phyloP scores from a whole-genome alignment of 2,329 filamentous ascomycete species.

The Ustilaginoidea virens region DNA sequence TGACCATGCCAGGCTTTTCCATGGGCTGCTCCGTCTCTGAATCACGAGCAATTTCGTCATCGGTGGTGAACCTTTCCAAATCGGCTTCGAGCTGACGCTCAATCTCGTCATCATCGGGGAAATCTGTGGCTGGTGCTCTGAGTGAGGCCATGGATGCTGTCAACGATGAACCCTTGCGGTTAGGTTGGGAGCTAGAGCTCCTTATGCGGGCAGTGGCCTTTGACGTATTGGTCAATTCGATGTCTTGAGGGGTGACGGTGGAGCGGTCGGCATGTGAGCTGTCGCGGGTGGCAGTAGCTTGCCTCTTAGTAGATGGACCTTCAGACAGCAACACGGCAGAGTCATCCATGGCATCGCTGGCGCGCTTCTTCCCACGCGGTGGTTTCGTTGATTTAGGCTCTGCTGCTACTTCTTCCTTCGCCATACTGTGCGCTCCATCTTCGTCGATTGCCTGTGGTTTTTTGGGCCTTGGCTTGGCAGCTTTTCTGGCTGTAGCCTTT shows the following conservation, averaged over 20 bases:
- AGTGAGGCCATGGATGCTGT: slow-evolving; percentile 34
- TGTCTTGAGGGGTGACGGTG: slow-evolving; percentile 22
- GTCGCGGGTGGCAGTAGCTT: slow-evolving; percentile 33
- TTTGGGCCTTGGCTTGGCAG: slow-evolving; percentile 22
- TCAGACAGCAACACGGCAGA: slow-evolving; percentile 25
- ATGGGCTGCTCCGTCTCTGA: slow-evolving; percentile 27
- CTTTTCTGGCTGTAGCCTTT: slow-evolving; percentile 35
- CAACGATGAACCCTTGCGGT: slow-evolving; percentile 29
- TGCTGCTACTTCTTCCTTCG: slow-evolving; percentile 11
- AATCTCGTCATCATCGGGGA: slow-evolving; percentile 48
- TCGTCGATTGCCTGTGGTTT: slow-evolving; percentile 29
- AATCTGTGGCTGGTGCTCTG: slow-evolving; percentile 20
- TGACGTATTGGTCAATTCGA: slow-evolving; percentile 23
- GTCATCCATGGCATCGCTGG: slow-evolving; percentile 43
- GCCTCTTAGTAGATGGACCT: slow-evolving; percentile 42
- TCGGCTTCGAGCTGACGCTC: slow-evolving; percentile 51
- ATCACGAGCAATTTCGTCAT: slow-evolving; percentile 32
- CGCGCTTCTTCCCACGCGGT: slow-evolving; percentile 43
- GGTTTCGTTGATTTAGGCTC: slow-evolving; percentile 21
- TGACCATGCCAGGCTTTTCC: slow-evolving; percentile 13
- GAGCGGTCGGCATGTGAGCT: slow-evolving; percentile 29
- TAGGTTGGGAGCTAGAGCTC: slow-evolving; percentile 24
- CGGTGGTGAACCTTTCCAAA: slow-evolving; percentile 38
- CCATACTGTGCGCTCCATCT: slow-evolving; percentile 1
- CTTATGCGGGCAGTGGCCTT: slow-evolving; percentile 14